Base-by-base conservation (phyloP, 352 stramenopile species). In the Globisporangium nodosum region DNA sequence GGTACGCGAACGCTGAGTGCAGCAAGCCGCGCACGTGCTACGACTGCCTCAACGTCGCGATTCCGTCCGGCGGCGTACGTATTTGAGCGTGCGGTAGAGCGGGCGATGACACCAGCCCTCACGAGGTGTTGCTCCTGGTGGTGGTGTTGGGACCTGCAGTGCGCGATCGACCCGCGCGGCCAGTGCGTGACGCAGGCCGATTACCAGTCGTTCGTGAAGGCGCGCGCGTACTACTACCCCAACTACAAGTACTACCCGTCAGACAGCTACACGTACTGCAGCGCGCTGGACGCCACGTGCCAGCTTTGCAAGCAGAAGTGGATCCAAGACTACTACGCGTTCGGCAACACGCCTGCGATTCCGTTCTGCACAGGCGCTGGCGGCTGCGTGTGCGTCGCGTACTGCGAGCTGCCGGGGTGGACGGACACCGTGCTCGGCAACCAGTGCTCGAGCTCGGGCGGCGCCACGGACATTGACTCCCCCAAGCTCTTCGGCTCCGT, bases 31-130 rank as follows among this genome's bases (percentile, higher is more conserved):
- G 75, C 43, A 74, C 67, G 24, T 88, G 78, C 64, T 74, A 69
- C 63, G 71, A 86, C 63, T 88, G 78, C 48, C 65, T 88, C 1
- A 88, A 88, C 51, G 63, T 69, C n/a, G 49, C 37, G 40, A 58
- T 63, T 39, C 55, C 57, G 18, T 47, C 39, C 30, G 20, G 27
- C n/a, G 31, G 58, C 20, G 51, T 56, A 16, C 12, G 49, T 43
- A 0, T 8, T 3, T 3, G 20, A 35, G 11, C 5, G 24, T 12
- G 20, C 35, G 16, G 0, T 6, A 37, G 16, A 47, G 13, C 3
- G 11, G 11, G 5, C 5, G 18, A 30, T 48, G 20, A 12, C 20
- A 9, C 2, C 1, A 16, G 13, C 4, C 12, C 9, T 47, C 27
- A 45, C 5, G n/a, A 12, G 4, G 7, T 52, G 2, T 24, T 52